Base-by-base conservation (phyloP, 2,329 filamentous ascomycete genomes). In the Phyllosticta capitalensis region DNA sequence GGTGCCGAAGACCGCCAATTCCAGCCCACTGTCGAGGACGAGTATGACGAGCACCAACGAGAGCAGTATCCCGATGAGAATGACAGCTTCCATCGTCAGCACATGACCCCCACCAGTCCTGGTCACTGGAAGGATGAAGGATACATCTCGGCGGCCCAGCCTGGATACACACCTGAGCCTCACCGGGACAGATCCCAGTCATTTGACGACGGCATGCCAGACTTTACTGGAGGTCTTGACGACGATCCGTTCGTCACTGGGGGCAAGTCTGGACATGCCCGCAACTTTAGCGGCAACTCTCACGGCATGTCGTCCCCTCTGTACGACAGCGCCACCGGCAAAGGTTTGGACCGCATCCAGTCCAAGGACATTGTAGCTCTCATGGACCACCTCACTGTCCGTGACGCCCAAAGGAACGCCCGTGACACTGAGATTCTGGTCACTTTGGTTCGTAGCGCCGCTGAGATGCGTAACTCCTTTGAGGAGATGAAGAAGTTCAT, bases 381-480 rank as follows among this genome's bases (percentile, higher is more conserved):
- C 62, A 99, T 99, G 94, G 92, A 99, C 70, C 94, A 99, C 73
- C 85, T 99, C 63, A 97, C 95, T 71, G 94, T 97, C 63, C 88
- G 94, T 38, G 94, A 99, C 75, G 94, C 92, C 49, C 92, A 97
- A 75, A 87, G 94, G 61, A 97, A 94, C 74, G 94, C 94, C 52
- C 84, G 94, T 52, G 94, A 99, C 68, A 97, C 94, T 0, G 94
- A 99, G 74, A 96, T 99, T 59, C 79, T 99, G 19, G 90, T 96
- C 53, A 92, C 94, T 0, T 83, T 99, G 30, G 94, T 99, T 62
- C 87, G 92, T 61, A 92, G 91, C 58, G 92, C 94, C 3, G 87
- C 94, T 12, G 94, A 99, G 74, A 97, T 97, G 92, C 90, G 92
- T 64, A 95, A 89, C 66, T 95, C 90, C 0, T 95, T 97, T 69